Conservation (phyloP, 495 filamentous ascomycete species). For the Oidiodendron maius region DNA sequence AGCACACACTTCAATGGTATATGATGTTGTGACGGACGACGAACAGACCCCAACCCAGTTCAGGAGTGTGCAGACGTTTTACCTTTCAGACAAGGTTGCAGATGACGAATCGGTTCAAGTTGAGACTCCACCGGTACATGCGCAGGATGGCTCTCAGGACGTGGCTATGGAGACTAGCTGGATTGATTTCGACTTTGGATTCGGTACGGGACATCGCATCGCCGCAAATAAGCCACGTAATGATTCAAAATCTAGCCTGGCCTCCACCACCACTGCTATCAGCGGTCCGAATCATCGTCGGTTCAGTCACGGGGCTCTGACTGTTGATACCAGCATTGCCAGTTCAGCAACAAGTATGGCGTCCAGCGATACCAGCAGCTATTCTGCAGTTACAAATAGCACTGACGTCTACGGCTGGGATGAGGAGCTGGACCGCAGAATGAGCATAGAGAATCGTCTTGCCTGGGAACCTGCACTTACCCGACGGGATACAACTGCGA, state of each 20-base stretch:
- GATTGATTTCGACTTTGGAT: slow-evolving; percentile 20
- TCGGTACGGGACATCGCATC: slow-evolving; percentile 17
- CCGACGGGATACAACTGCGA: slow-evolving; percentile 11
- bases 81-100: slow-evolving; percentile 30
- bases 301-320: slow-evolving; percentile 10
- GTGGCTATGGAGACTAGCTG: slow-evolving; percentile 8
- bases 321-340: slow-evolving; percentile 17
- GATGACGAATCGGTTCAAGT: slow-evolving; percentile 21
- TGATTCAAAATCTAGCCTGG: slow-evolving; percentile 15
- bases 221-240: slow-evolving; percentile 13
- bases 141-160: slow-evolving; percentile 16
- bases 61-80: slow-evolving; percentile 21
- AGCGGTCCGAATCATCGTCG: too few species aligned
- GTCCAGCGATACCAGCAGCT: slow-evolving; percentile 10
- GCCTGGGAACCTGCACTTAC: slow-evolving; percentile 6
- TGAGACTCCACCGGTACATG: neutral
- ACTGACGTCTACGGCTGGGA: slow-evolving; percentile 25
- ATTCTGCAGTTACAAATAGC: slow-evolving; percentile 9
- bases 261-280: slow-evolving; percentile 12
- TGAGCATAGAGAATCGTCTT: slow-evolving; percentile 10
- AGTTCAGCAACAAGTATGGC: slow-evolving; percentile 18
- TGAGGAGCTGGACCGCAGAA: slow-evolving; percentile 21
- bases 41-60: slow-evolving; percentile 19
- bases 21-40: slow-evolving; percentile 21
- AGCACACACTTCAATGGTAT: slow-evolving; percentile 21